Evolutionary conservation across 164 flowering plant genomes (phyloP), one percentile per base, ranked within the genome.

Genomic region (Aristolochia californica): DNA sequence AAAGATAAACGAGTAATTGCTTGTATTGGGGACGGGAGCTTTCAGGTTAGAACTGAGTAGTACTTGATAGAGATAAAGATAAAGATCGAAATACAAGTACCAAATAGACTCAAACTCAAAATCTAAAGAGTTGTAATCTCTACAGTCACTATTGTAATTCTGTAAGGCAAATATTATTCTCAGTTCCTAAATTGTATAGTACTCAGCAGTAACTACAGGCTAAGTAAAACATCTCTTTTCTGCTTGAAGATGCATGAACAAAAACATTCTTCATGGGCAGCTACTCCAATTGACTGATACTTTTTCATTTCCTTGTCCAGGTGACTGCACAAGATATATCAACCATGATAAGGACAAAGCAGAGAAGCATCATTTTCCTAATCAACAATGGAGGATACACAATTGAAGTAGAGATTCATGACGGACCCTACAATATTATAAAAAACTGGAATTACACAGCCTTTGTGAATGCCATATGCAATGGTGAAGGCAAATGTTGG

Each of bases 301-400:
- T 28, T 2, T 28, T 28, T 28, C 7, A 7, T 7, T 28, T 34
- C 40, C 14, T 0, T 5, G 27, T 61, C 45, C 68, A 87, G 95
- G 83, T 89, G 55, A 86, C 94, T 10, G 89, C 84, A 2, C 97
- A 89, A 63, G 91, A 89, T 56, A 71, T 89, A 38, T 77, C 89
- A 1, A 89, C 97, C 25, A 89, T 86, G 94, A n/a, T 89, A 45
- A 62, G 89, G 34, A 69, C 74, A 26, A 88, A 76, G 20, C 97
- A 88, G 63, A 86, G 64, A 20, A 74, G 47, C 64, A 81, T 86
- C 56, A 88, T 88, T 47, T 83, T 89, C 76, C 78, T 89, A 64
- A 79, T 89, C 48, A 89, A 89, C 79, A 89, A 87, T 69, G 93
- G 90, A 48, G 95, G 95, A 4, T 89, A 89, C 77, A 83, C 86